Percentiles rank a stretch among this genome's conserved stretches.
Evolutionary conservation across 2,329 filamentous ascomycete genomes (phyloP).

Genomic region (Colletotrichum zoysiae): DNA sequence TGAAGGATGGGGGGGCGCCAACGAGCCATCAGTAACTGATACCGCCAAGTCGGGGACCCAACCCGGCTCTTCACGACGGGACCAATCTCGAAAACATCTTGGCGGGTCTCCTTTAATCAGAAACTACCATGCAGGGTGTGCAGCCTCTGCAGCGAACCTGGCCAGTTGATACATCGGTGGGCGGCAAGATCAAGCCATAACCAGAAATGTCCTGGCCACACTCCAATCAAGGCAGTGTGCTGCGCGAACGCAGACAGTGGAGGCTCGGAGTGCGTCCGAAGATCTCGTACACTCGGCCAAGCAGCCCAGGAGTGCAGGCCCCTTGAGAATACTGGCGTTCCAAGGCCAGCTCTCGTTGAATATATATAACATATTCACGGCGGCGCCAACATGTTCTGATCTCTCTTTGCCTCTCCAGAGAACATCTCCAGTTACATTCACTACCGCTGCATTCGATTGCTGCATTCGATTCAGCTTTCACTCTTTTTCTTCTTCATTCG

Average conservation of each 20-base stretch:
- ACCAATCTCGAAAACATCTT: neutral
- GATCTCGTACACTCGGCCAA: neutral
- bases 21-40: neutral
- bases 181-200: neutral
- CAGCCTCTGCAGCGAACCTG: neutral
- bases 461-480: neutral
- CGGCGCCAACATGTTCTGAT: neutral
- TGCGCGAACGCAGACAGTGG: neutral
- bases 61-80: neutral
- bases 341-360: neutral
- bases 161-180: neutral
- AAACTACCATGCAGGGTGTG: neutral
- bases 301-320: neutral
- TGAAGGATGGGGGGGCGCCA: neutral
- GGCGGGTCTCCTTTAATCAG: neutral
- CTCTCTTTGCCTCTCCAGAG: neutral
- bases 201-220: neutral
- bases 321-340: neutral
- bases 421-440: slow-evolving; percentile 4
- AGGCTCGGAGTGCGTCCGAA: neutral
- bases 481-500: neutral
- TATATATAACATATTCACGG: neutral
- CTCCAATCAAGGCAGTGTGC: neutral
- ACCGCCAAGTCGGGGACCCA: neutral
- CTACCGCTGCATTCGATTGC: slow-evolving; percentile 3